phyloP scores from a whole-genome alignment of 2,329 filamentous ascomycete species.

The Daldinia eschscholtzii region DNA sequence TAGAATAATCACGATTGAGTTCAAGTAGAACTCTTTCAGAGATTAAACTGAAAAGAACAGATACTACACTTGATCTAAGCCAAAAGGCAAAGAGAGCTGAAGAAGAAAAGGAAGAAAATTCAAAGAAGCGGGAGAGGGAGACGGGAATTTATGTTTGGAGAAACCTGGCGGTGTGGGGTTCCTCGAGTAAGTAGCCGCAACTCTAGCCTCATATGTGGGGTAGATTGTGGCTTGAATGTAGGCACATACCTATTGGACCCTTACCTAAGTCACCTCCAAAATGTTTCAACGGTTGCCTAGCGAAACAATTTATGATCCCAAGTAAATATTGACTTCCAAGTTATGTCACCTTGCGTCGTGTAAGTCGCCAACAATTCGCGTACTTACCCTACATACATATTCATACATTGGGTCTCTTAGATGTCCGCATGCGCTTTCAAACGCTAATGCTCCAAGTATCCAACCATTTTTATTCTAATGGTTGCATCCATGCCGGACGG shows the following conservation, averaged over 20 bases:
- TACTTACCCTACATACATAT: slow-evolving; percentile 13
- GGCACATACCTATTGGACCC: not conserved
- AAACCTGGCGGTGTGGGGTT: not conserved
- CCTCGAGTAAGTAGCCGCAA: slow-evolving; percentile 4
- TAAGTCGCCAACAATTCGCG: not conserved
- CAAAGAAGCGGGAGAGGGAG: slow-evolving; percentile 6
- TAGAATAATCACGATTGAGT: slow-evolving; percentile 42
- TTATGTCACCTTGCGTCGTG: not conserved
- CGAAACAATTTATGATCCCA: slow-evolving; percentile 32
- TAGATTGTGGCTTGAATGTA: slow-evolving; percentile 20
- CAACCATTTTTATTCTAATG: slow-evolving; percentile 32
- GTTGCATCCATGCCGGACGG: slow-evolving; percentile 34
- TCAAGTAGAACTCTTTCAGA: slow-evolving; percentile 42
- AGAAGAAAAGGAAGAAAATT: slow-evolving; percentile 25
- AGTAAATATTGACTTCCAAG: slow-evolving; percentile 42
- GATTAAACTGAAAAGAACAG: slow-evolving; percentile 45
- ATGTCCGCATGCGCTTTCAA: slow-evolving; percentile 9
- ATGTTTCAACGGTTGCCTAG: slow-evolving; percentile 31
- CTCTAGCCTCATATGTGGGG: slow-evolving; percentile 28
- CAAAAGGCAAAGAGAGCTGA: slow-evolving; percentile 45
- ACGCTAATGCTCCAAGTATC: slow-evolving; percentile 18
- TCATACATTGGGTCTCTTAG: slow-evolving; percentile 1
- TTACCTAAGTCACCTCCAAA: not conserved
- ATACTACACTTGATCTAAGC: slow-evolving; percentile 46
- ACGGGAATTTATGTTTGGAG: slow-evolving; percentile 8